Percentiles rank a stretch among this genome's conserved stretches.
These are phyloP conservation scores for Dillenia turbinata DNA, from an alignment of 164 flowering plant species.

Conservation along the genomic window DNA sequence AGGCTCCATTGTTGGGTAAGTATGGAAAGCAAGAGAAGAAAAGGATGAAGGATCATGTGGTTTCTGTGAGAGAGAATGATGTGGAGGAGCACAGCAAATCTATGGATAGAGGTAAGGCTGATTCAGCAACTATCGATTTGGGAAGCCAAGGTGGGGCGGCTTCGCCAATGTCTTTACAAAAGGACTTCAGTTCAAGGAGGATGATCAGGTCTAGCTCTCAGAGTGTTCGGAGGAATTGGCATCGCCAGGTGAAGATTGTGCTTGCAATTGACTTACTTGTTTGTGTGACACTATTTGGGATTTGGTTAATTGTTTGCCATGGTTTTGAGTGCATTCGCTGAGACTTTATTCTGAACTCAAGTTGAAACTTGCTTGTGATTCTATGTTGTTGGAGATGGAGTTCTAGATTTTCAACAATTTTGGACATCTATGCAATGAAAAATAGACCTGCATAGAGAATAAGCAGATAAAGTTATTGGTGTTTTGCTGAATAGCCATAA, in stretches of 20 bases:
- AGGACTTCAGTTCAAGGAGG: constrained; percentile 43
- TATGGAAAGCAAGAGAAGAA: constrained; percentile 52
- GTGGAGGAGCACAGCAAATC: constrained; percentile 56
- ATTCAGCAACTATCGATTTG: constrained; percentile 26
- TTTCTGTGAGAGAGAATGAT: constrained; percentile 39
- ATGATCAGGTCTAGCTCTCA: constrained; percentile 39
- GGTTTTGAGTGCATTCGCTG: constrained; percentile 48
- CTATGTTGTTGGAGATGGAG: too few species aligned
- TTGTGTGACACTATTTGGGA: constrained; percentile 48
- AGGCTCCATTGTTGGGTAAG: constrained; percentile 65
- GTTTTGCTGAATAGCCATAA: too few species aligned
- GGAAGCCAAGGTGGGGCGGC: constrained; percentile 24
- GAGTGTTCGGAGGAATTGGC: constrained; percentile 47
- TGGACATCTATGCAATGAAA: too few species aligned
- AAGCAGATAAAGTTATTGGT: too few species aligned
- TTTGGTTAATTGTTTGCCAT: constrained; percentile 66
- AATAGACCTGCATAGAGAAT: too few species aligned
- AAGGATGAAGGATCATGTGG: constrained; percentile 49
- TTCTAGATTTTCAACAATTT: too few species aligned
- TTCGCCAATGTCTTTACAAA: constrained; percentile 41
- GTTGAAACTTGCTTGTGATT: too few species aligned
- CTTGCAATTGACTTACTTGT: constrained; percentile 67
- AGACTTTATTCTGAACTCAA: background rate
- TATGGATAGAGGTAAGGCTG: constrained; percentile 48
- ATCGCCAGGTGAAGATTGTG: constrained; percentile 63